Percentiles rank a stretch among this genome's conserved stretches.
These are phyloP conservation scores for Pseudoscleropodium purum DNA, from an alignment of 225 moss, liverwort and hornwort species.

Conservation along the genomic window DNA sequence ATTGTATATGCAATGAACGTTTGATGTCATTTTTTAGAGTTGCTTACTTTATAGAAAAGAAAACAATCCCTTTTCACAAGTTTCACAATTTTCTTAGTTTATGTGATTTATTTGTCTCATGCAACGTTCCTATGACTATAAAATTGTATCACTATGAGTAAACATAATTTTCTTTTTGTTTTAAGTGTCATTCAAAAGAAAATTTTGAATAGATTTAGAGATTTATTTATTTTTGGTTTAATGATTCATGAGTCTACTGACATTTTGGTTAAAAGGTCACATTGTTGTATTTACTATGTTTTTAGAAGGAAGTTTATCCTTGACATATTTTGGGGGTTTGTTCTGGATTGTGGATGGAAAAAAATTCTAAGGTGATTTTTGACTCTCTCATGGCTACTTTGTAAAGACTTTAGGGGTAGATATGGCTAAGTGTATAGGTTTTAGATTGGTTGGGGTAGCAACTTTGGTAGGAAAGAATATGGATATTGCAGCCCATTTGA, in stretches of 20 bases:
- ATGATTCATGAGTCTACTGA: background rate
- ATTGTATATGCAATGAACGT: background rate
- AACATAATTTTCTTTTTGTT: background rate
- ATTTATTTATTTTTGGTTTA: background rate
- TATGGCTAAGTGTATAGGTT: background rate
- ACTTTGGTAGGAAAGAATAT: background rate
- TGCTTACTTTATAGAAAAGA: too few relatives aligned
- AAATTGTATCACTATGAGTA: background rate
- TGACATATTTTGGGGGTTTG: background rate
- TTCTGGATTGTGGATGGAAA: background rate
- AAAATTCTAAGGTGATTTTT: background rate
- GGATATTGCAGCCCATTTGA: rapidly evolving
- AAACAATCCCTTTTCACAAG: rapidly evolving
- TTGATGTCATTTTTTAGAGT: background rate
- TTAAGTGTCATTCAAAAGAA: background rate
- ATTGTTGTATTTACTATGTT: rapidly evolving
- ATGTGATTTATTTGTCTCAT: background rate
- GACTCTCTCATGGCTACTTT: background rate
- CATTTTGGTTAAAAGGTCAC: background rate
- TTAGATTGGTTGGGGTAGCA: rapidly evolving
- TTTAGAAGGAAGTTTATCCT: rapidly evolving
- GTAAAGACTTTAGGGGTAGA: background rate
- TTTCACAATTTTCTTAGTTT: background rate
- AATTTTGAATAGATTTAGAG: background rate
- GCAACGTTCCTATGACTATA: rapidly evolving